Evolutionary conservation across 371 early-diverging fungal genomes (phyloP).

Genomic region (Apophysomyces trapeziformis): DNA sequence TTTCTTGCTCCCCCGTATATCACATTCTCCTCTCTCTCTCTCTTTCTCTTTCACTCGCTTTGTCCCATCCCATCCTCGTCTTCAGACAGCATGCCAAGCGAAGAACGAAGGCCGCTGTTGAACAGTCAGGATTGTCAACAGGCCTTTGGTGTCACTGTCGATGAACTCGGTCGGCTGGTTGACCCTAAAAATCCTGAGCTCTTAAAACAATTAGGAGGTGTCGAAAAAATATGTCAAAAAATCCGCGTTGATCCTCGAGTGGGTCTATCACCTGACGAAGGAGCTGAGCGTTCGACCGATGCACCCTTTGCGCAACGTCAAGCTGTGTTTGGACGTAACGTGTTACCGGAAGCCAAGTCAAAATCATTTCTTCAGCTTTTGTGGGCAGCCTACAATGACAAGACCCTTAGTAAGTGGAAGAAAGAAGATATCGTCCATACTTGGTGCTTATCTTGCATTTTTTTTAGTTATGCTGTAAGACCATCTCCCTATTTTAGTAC

Average conservation of each 20-base stretch:
- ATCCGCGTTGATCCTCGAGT: conserved; percentile 66
- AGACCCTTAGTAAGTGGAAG: conserved; percentile 58
- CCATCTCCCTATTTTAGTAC: neutral
- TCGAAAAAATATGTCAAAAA: conserved; percentile 58
- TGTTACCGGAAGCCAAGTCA: conserved; percentile 69
- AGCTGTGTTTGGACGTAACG: conserved; percentile 71
- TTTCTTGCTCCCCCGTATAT: conserved; percentile 15
- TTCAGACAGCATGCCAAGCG: conserved; percentile 23
- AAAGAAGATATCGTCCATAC: neutral
- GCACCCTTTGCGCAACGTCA: conserved; percentile 64
- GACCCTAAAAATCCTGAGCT: conserved; percentile 74
- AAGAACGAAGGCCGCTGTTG: conserved; percentile 41
- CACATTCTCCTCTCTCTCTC: conserved; percentile 15
- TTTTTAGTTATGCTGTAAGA: conserved; percentile 9
- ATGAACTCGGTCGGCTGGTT: conserved; percentile 58
- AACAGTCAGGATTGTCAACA: conserved; percentile 16
- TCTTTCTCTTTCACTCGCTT: neutral
- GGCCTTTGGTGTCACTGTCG: conserved; percentile 51
- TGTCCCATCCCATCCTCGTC: neutral
- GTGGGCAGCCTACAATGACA: conserved; percentile 71
- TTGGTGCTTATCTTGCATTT: conserved; percentile 1
- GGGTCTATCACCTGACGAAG: conserved; percentile 74
- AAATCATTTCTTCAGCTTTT: conserved; percentile 66
- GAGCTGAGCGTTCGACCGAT: conserved; percentile 33
- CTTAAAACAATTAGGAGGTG: conserved; percentile 73